A percentile compares a stretch with the other conserved stretches of the same genome.
These are phyloP conservation scores for Phlyctochytrium arcticum DNA, from an alignment of 192 early-diverging fungal genomes.

Conservation along the genomic window DNA sequence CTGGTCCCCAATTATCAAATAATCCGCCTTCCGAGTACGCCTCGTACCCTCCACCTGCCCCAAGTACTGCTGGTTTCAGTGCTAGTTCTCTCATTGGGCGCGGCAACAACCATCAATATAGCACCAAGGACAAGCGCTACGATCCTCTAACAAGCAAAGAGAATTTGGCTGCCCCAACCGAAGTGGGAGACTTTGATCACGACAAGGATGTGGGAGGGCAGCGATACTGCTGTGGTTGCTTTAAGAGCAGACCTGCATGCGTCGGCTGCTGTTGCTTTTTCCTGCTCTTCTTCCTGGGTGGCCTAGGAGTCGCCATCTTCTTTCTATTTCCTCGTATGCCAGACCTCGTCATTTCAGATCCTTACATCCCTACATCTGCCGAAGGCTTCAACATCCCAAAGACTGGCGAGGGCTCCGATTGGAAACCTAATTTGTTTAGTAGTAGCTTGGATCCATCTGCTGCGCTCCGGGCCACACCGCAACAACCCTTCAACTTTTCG, in stretches of 20 bases:
- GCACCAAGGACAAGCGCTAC: too few species aligned
- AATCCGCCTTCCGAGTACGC: too few species aligned
- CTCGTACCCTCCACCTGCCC: too few species aligned
- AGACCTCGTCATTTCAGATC: slow-evolving; percentile 13
- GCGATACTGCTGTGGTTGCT: slow-evolving; percentile 35
- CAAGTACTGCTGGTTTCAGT: too few species aligned
- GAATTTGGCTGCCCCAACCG: too few species aligned
- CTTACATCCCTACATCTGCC: neutral
- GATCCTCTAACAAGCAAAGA: too few species aligned
- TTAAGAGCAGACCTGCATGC: slow-evolving; percentile 11
- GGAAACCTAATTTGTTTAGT: slow-evolving; percentile 5
- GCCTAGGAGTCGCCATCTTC: slow-evolving; percentile 25
- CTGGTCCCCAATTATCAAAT: too few species aligned
- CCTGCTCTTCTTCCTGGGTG: slow-evolving; percentile 11
- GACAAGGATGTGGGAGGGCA: neutral
- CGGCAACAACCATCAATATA: too few species aligned
- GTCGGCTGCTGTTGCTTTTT: neutral
- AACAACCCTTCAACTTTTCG: slow-evolving; percentile 4
- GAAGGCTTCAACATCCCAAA: slow-evolving; percentile 1
- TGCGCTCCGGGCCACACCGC: neutral
- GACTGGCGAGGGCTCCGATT: neutral
- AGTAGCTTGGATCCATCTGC: neutral
- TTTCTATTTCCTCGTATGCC: slow-evolving; percentile 33
- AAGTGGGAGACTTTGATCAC: too few species aligned
- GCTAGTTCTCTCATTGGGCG: too few species aligned